These are phyloP conservation scores for Trypanosoma brucei DNA, from an alignment of 208 protist species.

Conservation along the genomic window DNA sequence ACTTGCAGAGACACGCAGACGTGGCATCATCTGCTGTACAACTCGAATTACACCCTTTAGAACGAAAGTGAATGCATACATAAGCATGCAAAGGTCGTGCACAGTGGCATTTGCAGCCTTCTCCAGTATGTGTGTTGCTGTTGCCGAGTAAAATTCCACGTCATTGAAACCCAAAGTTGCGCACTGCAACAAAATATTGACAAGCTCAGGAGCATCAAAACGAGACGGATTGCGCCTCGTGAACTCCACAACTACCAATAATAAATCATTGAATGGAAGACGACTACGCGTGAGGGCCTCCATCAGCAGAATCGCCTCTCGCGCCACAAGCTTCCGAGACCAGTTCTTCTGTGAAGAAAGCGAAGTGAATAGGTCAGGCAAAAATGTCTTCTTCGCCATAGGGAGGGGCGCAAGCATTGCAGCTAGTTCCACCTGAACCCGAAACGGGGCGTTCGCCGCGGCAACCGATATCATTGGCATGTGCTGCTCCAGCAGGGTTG, in stretches of 20 bases:
- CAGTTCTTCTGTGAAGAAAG: slow-evolving; percentile 44
- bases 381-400: slow-evolving; percentile 31
- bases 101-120: slow-evolving; percentile 46
- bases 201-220: slow-evolving; percentile 44
- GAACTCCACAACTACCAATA: slow-evolving; percentile 58
- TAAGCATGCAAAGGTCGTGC: slow-evolving; percentile 68
- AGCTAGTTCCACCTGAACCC: slow-evolving; percentile 54
- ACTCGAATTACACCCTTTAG: slow-evolving; percentile 74
- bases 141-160: slow-evolving; percentile 66
- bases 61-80: slow-evolving; percentile 81
- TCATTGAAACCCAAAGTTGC: slow-evolving; percentile 62
- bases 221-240: slow-evolving; percentile 34
- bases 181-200: slow-evolving; percentile 50
- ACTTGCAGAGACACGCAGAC: slow-evolving; percentile 57
- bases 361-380: slow-evolving; percentile 51
- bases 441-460: slow-evolving; percentile 44
- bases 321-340: slow-evolving; percentile 36
- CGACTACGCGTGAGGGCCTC: slow-evolving; percentile 44
- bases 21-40: slow-evolving; percentile 75
- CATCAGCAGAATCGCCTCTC: slow-evolving; percentile 46
- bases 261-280: slow-evolving; percentile 28
- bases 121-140: slow-evolving; percentile 55
- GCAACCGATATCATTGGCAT: slow-evolving; percentile 60
- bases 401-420: slow-evolving; percentile 46
- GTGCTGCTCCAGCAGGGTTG: slow-evolving; percentile 49